Base-by-base conservation (phyloP, 768 basidiomycete species). In the Kwoniella mangroviensis region DNA sequence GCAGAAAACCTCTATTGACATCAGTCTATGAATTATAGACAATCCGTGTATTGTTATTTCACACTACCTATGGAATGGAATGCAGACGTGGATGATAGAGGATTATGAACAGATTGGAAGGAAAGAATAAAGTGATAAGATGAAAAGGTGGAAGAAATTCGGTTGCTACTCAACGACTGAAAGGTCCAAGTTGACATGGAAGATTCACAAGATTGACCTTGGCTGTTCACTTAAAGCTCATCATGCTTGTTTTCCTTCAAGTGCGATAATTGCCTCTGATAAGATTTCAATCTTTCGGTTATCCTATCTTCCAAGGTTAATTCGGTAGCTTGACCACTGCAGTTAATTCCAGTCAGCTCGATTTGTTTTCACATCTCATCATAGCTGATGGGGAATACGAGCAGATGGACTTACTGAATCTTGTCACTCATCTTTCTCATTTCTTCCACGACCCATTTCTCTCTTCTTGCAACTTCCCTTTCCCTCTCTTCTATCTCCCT, bases 401-500 rank as follows among this genome's bases (percentile, higher is more conserved):
- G 19, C 24, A 17, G 13, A 15, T 13, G 15, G 11, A 60, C 79
- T 74, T 42, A 78, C 79, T 75, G 76, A 24, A 78, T 67, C 53
- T 75, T 78, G 26, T 80, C 79, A 49, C 75, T 78, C 51, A 78
- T 68, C 65, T 77, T 73, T 53, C 79, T 68, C 76, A 80, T 78
- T 70, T 80, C 79, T 19, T 78, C 75, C 0, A 80, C 68, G 0
- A 80, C 79, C 79, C 79, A 78, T 59, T 76, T 71, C 69, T 80
- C 76, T 57, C 79, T 73, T 60, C 71, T 74, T 2, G 53, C 61
- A 11, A 80, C 77, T 45, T 74, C 72, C 28, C 51, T 71, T 64
- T 80, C 79, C 63, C 79, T 72, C 51, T 78, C 77, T 51, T 78
- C 77, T 1, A 80, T 66, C 28, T 73, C 79, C 24, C 58, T 49